Base-by-base conservation (phyloP, 257 asterid species). In the Ligustrum vulgare region DNA sequence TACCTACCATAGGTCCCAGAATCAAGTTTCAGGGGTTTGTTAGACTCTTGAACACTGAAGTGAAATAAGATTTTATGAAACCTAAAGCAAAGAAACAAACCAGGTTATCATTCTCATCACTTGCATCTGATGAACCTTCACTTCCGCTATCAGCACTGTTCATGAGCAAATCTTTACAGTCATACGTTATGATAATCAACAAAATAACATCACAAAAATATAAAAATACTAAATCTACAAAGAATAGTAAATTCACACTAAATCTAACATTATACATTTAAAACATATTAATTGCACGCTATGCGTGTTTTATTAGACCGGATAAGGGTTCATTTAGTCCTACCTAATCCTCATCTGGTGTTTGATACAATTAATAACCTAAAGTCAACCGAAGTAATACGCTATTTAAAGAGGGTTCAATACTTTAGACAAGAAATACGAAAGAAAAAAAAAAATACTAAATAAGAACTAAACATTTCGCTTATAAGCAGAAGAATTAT, bases 71-170 rank as follows among this genome's bases (percentile, higher is more conserved):
- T 70, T 49, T 49, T 32, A 60, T 36, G 49, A 20, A 54, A 20
- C 11, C 41, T 28, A 0, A 43, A 71, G 69, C 34, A 41, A 41
- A 69, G 72, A 71, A 75, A 76, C 76, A 33, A 41, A 90, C 98
- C 84, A 84, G 90, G 81, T 87, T 85, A 76, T 84, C 85, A 80
- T 92, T 80, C 74, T 94, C 96, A 79, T 90, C 97, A 80, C 93
- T 94, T 79, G 88, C 91, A 81, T 89, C 95, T 20, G 98, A 85
- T 23, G 96, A 91, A 78, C 91, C 94, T 69, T 89, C 98, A 80
- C 94, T 91, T 72, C 91, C 97, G 35, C 96, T 94, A 65, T 91
- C 98, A 83, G 87, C 97, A 82, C 97, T 94, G 88, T 78, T 69
- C 76, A 84, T 51, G 71, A 81, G 80, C 79, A 83, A 41, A 74